These are phyloP conservation scores for Ashbya aceris DNA, from an alignment of 1,139 yeast genomes.

Conservation along the genomic window DNA sequence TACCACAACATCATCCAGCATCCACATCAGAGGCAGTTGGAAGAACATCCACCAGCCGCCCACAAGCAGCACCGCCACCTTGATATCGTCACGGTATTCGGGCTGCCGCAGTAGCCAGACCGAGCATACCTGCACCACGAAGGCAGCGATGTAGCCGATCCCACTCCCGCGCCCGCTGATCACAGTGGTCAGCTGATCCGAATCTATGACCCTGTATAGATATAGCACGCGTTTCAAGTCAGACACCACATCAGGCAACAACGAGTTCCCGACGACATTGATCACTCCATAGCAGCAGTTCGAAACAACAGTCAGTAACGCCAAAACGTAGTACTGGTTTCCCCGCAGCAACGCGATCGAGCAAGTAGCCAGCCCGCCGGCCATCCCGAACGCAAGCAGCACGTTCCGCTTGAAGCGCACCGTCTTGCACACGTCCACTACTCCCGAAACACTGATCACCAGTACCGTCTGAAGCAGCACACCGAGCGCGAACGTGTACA, in stretches of 20 bases:
- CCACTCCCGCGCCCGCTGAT: slow-evolving; percentile 63
- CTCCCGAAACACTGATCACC: slow-evolving; percentile 64
- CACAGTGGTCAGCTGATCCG: slow-evolving; percentile 34
- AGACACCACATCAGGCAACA: slow-evolving; percentile 45
- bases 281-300: slow-evolving; percentile 66
- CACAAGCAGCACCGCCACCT: slow-evolving; percentile 46
- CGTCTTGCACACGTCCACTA: slow-evolving; percentile 49
- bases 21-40: slow-evolving; percentile 45
- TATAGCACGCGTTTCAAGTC: slow-evolving; percentile 16
- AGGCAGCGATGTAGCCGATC: slow-evolving; percentile 53
- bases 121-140: slow-evolving; percentile 50
- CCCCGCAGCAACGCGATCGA: slow-evolving; percentile 36
- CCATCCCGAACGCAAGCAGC: slow-evolving; percentile 42
- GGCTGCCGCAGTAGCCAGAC: slow-evolving; percentile 39
- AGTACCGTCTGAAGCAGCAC: slow-evolving; percentile 56
- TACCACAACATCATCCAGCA: slow-evolving; percentile 32
- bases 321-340: slow-evolving; percentile 44
- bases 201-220: slow-evolving; percentile 6
- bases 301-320: slow-evolving; percentile 47
- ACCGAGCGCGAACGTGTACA: slow-evolving; percentile 57
- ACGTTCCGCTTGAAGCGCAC: slow-evolving; percentile 28
- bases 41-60: slow-evolving; percentile 67
- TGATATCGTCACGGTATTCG: slow-evolving; percentile 41
- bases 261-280: slow-evolving; percentile 67
- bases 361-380: slow-evolving; percentile 47